phyloP scores from a whole-genome alignment of 352 stramenopile genomes.

The Blastocystis sp. region DNA sequence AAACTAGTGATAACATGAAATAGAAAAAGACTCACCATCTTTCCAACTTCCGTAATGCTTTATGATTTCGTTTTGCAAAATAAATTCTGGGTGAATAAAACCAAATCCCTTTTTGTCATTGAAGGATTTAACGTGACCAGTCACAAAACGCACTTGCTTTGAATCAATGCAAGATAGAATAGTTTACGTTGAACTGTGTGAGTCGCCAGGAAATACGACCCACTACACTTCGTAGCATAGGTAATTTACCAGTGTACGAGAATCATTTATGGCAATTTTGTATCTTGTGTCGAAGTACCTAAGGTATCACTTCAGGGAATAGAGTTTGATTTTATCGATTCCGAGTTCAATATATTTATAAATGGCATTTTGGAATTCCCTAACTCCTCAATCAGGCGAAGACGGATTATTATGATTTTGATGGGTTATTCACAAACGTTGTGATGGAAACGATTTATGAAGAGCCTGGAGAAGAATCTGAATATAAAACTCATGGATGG shows the following conservation, averaged over 20 bases:
- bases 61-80: conserved; percentile 50
- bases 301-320: too few relatives aligned
- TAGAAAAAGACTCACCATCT: background rate
- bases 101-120: conserved; percentile 60
- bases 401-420: background rate
- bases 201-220: background rate
- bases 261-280: too few relatives aligned
- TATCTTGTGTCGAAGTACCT: too few relatives aligned
- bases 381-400: background rate
- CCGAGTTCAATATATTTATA: background rate
- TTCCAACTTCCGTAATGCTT: conserved; percentile 50
- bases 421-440: background rate
- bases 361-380: background rate
- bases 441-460: conserved; percentile 46
- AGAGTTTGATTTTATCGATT: too few relatives aligned
- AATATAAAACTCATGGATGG: background rate
- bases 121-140: conserved; percentile 51
- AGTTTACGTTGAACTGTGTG: background rate
- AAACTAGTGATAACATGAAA: background rate
- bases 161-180: background rate
- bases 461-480: background rate
- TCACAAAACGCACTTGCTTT: background rate
- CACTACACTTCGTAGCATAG: background rate
- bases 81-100: conserved; percentile 49
- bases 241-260: background rate